Evolutionary conservation across 805 yeast genomes (phyloP), one percentile per base, ranked within the genome.

Genomic region (Suhomyces pyralidae): DNA sequence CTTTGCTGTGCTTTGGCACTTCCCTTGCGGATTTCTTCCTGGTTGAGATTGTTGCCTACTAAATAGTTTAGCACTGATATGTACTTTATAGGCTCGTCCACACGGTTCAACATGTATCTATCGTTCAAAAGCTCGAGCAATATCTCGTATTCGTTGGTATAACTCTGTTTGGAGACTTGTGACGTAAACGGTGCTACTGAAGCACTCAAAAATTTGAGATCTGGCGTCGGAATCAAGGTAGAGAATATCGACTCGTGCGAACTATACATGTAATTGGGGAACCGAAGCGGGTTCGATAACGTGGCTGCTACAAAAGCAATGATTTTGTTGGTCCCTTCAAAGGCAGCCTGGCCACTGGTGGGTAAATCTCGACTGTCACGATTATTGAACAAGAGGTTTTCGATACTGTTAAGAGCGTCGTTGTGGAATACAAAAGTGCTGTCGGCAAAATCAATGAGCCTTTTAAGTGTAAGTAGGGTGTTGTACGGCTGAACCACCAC

Each of bases 401-500:
- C 92, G 43, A 91, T 81, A 19, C 85, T 74, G 60, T 85, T 77
- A 49, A 94, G 70, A 0, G 97, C 92, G 55, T 87, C 90, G 68
- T 94, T 94, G 65, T 94, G 98, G 62, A 92, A 86, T 5, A 93
- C 94, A n/a, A 90, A 78, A 44, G 89, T 85, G 2, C 90, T 86
- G 67, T 94, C 97, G 43, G 97, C 88, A 61, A 81, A 82, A 58
- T 90, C 94, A 5, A 90, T 86, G 55, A 94, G 76, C 59, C 98
- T 74, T 65, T 84, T 83, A 59, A 96, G 75, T 0, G 99, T 86
- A 50, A 94, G 71, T 19, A 94, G 78, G 0, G 96, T 86, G 67
- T 94, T 94, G 69, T 94, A 94, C 0, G 99, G 98, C 65, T 94
- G 98, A 4, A 96, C 97, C 17, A 96, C 98, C n/a, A 92, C 97